These are phyloP conservation scores for Gnomoniopsis smithogilvyi DNA, from an alignment of 2,329 filamentous ascomycete species.

Conservation along the genomic window DNA sequence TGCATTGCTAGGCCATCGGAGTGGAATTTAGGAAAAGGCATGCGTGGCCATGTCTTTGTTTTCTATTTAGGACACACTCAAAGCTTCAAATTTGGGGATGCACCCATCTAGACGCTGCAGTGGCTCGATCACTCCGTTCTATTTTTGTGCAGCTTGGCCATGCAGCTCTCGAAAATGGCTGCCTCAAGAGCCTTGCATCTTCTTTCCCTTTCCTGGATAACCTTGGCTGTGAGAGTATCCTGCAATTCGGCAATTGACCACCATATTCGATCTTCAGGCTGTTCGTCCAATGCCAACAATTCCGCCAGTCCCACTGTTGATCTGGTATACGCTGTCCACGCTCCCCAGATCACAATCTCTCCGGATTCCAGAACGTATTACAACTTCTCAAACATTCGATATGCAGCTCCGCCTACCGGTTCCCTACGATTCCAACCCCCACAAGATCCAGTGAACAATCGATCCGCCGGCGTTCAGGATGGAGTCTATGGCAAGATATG, in stretches of 20 bases:
- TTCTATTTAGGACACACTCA: too few relatives aligned
- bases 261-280: neutral
- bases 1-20: too few relatives aligned
- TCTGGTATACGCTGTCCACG: constrained; percentile 4
- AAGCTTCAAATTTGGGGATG: too few relatives aligned
- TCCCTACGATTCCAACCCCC: constrained; percentile 22
- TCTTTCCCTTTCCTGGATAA: neutral
- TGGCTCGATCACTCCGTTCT: too few relatives aligned
- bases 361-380: constrained; percentile 16
- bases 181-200: neutral
- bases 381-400: constrained; percentile 25
- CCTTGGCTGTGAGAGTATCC: neutral
- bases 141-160: too few relatives aligned
- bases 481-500: constrained; percentile 18
- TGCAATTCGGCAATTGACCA: neutral
- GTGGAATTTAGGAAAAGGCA: too few relatives aligned
- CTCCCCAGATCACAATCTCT: constrained; percentile 3
- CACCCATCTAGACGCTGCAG: too few relatives aligned
- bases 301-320: neutral
- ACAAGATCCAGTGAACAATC: constrained; percentile 7
- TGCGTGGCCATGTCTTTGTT: too few relatives aligned
- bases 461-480: constrained; percentile 12
- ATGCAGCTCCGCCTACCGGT: constrained; percentile 20
- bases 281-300: neutral
- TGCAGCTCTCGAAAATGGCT: neutral